Evolutionary conservation across 2,329 filamentous ascomycete species (phyloP).

Genomic region (Dryadomyces quercus-mongolicae): DNA sequence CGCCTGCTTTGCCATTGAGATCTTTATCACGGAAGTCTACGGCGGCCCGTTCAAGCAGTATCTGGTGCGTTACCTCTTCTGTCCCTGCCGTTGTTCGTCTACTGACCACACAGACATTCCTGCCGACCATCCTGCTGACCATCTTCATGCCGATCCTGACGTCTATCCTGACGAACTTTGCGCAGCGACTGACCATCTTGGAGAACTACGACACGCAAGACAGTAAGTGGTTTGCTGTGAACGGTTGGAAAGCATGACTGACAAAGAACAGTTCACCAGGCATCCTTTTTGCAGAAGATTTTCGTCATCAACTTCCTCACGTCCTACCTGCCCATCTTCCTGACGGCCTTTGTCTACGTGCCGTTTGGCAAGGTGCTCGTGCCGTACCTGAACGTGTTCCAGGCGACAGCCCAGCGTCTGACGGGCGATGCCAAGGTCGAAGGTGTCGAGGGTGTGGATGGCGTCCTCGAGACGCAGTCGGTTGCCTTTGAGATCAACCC

Average conservation of each 20-base stretch:
- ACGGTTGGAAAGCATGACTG: too few species aligned
- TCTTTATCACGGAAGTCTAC: constrained; percentile 93
- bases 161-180: constrained; percentile 61
- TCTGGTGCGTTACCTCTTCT: constrained; percentile 41
- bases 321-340: constrained; percentile 62
- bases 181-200: constrained; percentile 62
- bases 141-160: constrained; percentile 69
- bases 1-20: constrained; percentile 81
- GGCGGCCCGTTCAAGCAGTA: constrained; percentile 77
- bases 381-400: constrained; percentile 77
- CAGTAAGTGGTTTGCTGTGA: constrained; percentile 24
- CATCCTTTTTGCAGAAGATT: constrained; percentile 79
- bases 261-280: constrained; percentile 51
- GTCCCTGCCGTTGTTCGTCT: background rate
- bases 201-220: constrained; percentile 92
- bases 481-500: constrained; percentile 68
- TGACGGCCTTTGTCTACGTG: constrained; percentile 71
- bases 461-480: constrained; percentile 17
- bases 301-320: constrained; percentile 82
- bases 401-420: constrained; percentile 59
- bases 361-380: constrained; percentile 75
- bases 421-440: constrained; percentile 53
- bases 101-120: constrained; percentile 41
- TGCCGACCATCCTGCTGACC: constrained; percentile 82
- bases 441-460: constrained; percentile 13